Evolutionary conservation across 495 filamentous ascomycete species (phyloP).

Genomic region (Cairneyella variabilis): DNA sequence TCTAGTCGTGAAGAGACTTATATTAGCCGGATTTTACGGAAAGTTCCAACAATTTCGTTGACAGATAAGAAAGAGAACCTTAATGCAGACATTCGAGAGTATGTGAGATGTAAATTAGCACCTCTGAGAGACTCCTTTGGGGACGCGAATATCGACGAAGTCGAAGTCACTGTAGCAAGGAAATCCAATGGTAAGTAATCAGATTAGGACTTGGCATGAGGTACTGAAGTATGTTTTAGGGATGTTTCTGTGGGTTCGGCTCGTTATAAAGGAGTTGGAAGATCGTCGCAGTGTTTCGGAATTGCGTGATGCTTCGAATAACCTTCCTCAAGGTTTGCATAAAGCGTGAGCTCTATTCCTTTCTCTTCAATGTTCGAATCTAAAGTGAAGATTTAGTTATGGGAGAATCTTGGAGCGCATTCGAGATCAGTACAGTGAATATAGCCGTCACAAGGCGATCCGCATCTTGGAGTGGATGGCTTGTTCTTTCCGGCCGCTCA

Average conservation of each 20-base stretch:
- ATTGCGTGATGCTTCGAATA: neutral
- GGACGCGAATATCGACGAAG: neutral
- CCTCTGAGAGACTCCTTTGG: neutral
- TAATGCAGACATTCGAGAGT: neutral
- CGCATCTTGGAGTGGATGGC: constrained; percentile 15
- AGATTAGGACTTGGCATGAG: neutral
- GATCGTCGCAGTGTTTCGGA: neutral
- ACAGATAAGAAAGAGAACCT: neutral
- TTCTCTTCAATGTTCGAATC: neutral
- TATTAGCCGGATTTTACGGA: constrained; percentile 5
- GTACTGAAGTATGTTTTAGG: neutral
- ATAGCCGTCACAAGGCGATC: neutral
- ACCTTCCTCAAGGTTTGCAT: constrained; percentile 4
- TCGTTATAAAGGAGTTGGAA: neutral
- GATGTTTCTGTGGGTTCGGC: constrained; percentile 14
- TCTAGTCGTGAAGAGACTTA: constrained; percentile 14
- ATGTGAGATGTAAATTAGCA: neutral
- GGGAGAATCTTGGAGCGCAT: constrained; percentile 10
- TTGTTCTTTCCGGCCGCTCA: constrained; percentile 8
- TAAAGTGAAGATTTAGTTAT: neutral
- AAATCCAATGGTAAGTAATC: neutral
- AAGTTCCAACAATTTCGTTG: constrained; percentile 1
- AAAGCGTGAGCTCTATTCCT: neutral
- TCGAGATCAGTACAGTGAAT: neutral
- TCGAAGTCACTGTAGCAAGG: neutral